phyloP scores from a whole-genome alignment of 108 stramenopile species.

The Asterionellopsis glacialis region DNA sequence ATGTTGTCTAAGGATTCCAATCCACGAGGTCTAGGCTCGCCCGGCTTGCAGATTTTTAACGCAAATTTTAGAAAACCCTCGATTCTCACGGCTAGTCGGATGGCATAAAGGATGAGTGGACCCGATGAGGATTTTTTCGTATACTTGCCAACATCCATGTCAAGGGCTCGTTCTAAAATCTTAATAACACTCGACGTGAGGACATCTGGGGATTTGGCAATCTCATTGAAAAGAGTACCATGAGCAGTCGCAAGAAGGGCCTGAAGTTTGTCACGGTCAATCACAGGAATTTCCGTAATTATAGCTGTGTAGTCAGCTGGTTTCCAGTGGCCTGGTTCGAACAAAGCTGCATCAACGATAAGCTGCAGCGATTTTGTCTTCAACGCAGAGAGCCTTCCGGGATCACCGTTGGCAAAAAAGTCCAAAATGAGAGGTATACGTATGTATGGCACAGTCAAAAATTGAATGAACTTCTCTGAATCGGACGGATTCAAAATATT shows the following conservation, averaged over 20 bases:
- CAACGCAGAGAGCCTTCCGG: constrained; percentile 80
- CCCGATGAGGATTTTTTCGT: constrained; percentile 75
- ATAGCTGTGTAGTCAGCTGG: constrained; percentile 71
- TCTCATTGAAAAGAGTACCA: constrained; percentile 93
- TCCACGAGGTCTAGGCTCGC: constrained; percentile 77
- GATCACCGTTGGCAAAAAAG: constrained; percentile 94
- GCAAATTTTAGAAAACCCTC: constrained; percentile 91
- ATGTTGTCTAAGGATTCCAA: constrained; percentile 78
- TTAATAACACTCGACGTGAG: constrained; percentile 79
- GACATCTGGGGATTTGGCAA: constrained; percentile 89
- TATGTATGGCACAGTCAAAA: constrained; percentile 94
- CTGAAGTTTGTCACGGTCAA: constrained; percentile 70
- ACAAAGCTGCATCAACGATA: constrained; percentile 92
- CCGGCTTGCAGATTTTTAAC: constrained; percentile 70
- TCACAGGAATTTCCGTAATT: constrained; percentile 74
- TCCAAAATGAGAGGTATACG: constrained; percentile 94
- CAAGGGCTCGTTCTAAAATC: constrained; percentile 89
- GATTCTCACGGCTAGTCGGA: constrained; percentile 93
- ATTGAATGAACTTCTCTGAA: constrained; percentile 90
- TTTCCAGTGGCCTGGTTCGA: constrained; percentile 93
- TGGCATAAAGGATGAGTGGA: constrained; percentile 91
- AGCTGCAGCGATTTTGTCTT: constrained; percentile 86
- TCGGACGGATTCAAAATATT: constrained; percentile 84
- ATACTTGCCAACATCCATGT: constrained; percentile 92
- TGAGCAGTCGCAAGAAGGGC: constrained; percentile 82